Evolutionary conservation across 2,329 filamentous ascomycete species (phyloP).

Genomic region (Venturiaceae sp.): DNA sequence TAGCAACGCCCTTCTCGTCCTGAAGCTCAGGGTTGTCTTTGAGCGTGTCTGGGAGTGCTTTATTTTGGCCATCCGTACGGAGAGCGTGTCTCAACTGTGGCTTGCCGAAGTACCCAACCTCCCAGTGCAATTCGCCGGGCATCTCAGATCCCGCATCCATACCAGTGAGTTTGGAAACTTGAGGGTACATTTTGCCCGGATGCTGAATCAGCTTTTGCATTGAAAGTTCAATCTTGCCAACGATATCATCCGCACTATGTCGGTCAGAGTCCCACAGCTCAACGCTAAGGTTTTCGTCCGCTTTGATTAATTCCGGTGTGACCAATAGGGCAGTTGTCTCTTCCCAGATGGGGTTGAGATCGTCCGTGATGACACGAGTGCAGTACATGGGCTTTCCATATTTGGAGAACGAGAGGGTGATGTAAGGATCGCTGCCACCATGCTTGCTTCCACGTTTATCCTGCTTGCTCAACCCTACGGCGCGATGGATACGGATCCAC

Average conservation of each 20-base stretch:
- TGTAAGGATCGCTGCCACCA: slow-evolving; percentile 90
- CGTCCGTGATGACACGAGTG: slow-evolving; percentile 89
- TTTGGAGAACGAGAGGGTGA: slow-evolving; percentile 90
- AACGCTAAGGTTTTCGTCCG: slow-evolving; percentile 83
- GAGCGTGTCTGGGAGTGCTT: slow-evolving; percentile 62
- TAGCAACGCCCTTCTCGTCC: slow-evolving; percentile 74
- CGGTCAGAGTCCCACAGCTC: slow-evolving; percentile 96
- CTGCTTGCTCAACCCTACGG: slow-evolving; percentile 81
- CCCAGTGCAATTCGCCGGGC: slow-evolving; percentile 72
- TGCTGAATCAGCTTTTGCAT: slow-evolving; percentile 94
- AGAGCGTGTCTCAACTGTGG: slow-evolving; percentile 77
- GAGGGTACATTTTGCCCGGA: slow-evolving; percentile 78
- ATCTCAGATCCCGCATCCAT: slow-evolving; percentile 77
- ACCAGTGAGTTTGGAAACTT: slow-evolving; percentile 72
- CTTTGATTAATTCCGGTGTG: slow-evolving; percentile 82
- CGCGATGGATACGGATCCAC: slow-evolving; percentile 85
- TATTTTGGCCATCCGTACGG: slow-evolving; percentile 77
- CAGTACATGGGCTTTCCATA: slow-evolving; percentile 98
- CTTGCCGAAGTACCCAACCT: slow-evolving; percentile 74
- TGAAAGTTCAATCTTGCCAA: slow-evolving; percentile 87
- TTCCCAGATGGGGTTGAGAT: slow-evolving; percentile 87
- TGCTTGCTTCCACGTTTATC: slow-evolving; percentile 72
- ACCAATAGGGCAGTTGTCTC: slow-evolving; percentile 76
- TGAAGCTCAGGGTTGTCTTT: slow-evolving; percentile 68
- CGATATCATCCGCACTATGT: slow-evolving; percentile 85